These are phyloP conservation scores for Cyberlindnera galapagoensis DNA, from an alignment of 805 yeast species.

Conservation along the genomic window DNA sequence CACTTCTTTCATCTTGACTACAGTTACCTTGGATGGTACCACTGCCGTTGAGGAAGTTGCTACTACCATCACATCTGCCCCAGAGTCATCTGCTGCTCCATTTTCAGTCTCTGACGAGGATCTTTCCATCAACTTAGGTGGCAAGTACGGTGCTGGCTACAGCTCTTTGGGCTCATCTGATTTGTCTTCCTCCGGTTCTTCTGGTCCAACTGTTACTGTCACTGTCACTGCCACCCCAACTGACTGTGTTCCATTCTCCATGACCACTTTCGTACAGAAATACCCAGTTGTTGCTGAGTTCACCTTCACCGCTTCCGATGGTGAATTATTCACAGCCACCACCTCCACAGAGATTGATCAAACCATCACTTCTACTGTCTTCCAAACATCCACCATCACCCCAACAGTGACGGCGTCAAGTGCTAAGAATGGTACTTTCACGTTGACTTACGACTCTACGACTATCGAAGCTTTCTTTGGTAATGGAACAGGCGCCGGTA, in stretches of 20 bases:
- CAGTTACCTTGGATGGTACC: slow-evolving; percentile 26
- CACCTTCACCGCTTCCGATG: slow-evolving; percentile 22
- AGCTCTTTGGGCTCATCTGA: slow-evolving; percentile 1
- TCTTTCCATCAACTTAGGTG: slow-evolving; percentile 1
- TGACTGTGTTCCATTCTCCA: slow-evolving; percentile 10
- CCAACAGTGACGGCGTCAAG: slow-evolving; percentile 5
- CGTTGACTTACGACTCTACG: slow-evolving; percentile 9
- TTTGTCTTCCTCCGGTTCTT: slow-evolving; percentile 3
- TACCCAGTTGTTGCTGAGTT: slow-evolving; percentile 19
- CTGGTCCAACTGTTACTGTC: slow-evolving; percentile 17
- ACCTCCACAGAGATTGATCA: slow-evolving; percentile 23
- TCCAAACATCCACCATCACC: slow-evolving; percentile 15
- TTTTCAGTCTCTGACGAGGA: background rate
- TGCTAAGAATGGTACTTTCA: slow-evolving; percentile 4
- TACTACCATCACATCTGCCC: slow-evolving; percentile 8
- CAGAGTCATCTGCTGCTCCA: slow-evolving; percentile 3
- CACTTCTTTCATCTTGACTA: slow-evolving; percentile 36
- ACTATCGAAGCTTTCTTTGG: slow-evolving; percentile 7
- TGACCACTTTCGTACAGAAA: slow-evolving; percentile 12
- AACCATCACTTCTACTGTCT: slow-evolving; percentile 16
- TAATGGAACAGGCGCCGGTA: slow-evolving; percentile 12
- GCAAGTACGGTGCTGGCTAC: background rate
- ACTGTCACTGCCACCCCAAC: slow-evolving; percentile 19
- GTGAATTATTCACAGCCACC: slow-evolving; percentile 18
- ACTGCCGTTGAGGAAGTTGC: slow-evolving; percentile 29